Evolutionary conservation across 2,329 filamentous ascomycete genomes (phyloP), one percentile per base, ranked within the genome.

Genomic region (Fusarium begoniae): DNA sequence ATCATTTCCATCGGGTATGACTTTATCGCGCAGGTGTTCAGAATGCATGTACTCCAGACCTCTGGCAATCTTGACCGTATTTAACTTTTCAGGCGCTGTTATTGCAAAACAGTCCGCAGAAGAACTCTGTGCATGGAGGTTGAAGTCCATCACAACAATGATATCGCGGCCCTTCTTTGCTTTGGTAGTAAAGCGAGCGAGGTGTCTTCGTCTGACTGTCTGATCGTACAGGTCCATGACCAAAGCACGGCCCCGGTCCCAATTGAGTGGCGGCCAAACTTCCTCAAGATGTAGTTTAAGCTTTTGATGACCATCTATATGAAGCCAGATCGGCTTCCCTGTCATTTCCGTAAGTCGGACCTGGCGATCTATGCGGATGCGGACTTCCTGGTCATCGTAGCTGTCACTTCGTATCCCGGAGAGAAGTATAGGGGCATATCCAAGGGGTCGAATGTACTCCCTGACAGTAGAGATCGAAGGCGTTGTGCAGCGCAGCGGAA

Each of bases 311-410:
- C 63, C 63, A 8, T 44, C 26, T 1, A 66, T n/a, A 15, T 65
- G 50, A 8, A 66, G 51, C 60, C 61, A 66, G 6, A 63, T 22
- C 1, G 30, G 3, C 10, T 12, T 32, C 2, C 60, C 15, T 26
- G 5, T 12, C 10, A 10, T 5, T 35, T 47, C 10, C 1, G 2
- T 6, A 0, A 24, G 13, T 11, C 2, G 30, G 1, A 3, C 0
- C 26, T 66, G 60, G 13, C 50, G 43, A 8, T 45, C 18, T 20
- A 67, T 13, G 6, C 24, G 14, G 12, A 67, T 58, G 3, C 38
- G 44, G 18, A 66, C 26, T 5, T 45, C 28, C 0, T 35, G 14
- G 11, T 0, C 20, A 5, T 15, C 2, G 8, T 7, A 13, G 2
- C 3, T 17, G 2, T 22, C 14, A 2, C 13, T 9, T 2, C 3